These are phyloP conservation scores for Gonium pectorale DNA, from an alignment of 139 green algal species.

Conservation along the genomic window DNA sequence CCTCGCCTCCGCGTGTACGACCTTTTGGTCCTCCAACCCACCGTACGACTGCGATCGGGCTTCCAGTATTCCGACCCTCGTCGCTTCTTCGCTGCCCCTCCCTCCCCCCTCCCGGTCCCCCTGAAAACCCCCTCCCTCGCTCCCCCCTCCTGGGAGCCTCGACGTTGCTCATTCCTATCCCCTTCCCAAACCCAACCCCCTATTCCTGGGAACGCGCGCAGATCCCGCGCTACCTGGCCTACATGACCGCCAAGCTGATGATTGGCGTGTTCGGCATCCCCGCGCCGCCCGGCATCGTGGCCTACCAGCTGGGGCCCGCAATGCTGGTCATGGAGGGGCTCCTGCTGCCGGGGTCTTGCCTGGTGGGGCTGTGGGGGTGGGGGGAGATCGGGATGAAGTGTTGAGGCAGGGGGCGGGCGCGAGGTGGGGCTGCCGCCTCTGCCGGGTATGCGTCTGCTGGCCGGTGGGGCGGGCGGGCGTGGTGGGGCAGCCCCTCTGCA, in stretches of 20 bases:
- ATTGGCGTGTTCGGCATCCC: conserved; percentile 24
- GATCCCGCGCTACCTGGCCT: conserved; percentile 7
- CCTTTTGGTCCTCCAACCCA: too few relatives aligned
- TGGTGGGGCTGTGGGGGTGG: background rate
- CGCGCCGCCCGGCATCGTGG: conserved; percentile 8
- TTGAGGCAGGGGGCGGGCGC: background rate
- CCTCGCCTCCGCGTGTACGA: too few relatives aligned
- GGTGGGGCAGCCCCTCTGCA: too few relatives aligned
- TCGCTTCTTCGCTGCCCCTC: too few relatives aligned
- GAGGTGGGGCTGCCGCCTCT: too few relatives aligned
- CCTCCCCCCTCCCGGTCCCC: too few relatives aligned
- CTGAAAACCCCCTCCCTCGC: too few relatives aligned
- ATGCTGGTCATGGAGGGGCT: conserved; percentile 41
- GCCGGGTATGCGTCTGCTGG: too few relatives aligned
- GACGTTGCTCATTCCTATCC: background rate
- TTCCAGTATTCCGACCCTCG: too few relatives aligned
- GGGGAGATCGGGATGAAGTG: background rate
- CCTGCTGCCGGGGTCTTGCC: conserved; percentile 7
- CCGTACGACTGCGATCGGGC: too few relatives aligned
- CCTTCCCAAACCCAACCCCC: background rate
- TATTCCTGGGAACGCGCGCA: background rate
- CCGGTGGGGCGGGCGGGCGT: too few relatives aligned
- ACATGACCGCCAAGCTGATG: conserved; percentile 34
- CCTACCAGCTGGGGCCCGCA: conserved; percentile 2
- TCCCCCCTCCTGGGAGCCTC: too few relatives aligned